These are phyloP conservation scores for Rhizomucor pusillus DNA, from an alignment of 371 early-diverging fungal species.

Conservation along the genomic window DNA sequence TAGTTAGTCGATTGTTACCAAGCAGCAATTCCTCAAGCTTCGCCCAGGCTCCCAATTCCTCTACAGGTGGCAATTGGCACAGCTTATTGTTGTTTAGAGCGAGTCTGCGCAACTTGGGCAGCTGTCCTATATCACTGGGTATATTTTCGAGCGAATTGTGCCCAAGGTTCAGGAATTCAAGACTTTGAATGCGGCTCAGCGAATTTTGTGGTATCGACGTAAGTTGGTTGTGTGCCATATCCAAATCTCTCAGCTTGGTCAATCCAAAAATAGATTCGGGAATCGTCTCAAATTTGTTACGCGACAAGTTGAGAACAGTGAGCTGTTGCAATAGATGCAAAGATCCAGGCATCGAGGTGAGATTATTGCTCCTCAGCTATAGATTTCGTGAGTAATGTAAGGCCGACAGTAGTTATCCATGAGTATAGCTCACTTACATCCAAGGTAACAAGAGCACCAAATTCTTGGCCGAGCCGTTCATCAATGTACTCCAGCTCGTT, in stretches of 20 bases:
- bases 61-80: constrained; percentile 36
- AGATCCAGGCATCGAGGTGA: constrained; percentile 47
- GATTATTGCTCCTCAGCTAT: constrained; percentile 57
- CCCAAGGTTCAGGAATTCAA: constrained; percentile 63
- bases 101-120: constrained; percentile 53
- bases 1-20: constrained; percentile 43
- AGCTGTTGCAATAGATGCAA: constrained; percentile 44
- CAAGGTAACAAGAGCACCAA: constrained; percentile 58
- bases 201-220: constrained; percentile 28
- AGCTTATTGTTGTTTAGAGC: constrained; percentile 57
- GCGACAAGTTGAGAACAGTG: constrained; percentile 43
- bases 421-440: constrained; percentile 53
- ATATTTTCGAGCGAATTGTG: constrained; percentile 55
- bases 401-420: too few species aligned
- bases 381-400: background rate
- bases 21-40: constrained; percentile 52
- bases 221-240: constrained; percentile 50
- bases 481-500: constrained; percentile 63
- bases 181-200: constrained; percentile 17
- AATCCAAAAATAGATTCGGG: constrained; percentile 42
- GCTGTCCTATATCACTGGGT: constrained; percentile 47
- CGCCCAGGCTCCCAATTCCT: constrained; percentile 24
- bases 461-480: constrained; percentile 56
- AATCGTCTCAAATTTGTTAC: constrained; percentile 47
- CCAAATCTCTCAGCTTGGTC: constrained; percentile 41